These are phyloP conservation scores for Clavispora asparagi DNA, from an alignment of 805 yeast genomes.

Conservation along the genomic window DNA sequence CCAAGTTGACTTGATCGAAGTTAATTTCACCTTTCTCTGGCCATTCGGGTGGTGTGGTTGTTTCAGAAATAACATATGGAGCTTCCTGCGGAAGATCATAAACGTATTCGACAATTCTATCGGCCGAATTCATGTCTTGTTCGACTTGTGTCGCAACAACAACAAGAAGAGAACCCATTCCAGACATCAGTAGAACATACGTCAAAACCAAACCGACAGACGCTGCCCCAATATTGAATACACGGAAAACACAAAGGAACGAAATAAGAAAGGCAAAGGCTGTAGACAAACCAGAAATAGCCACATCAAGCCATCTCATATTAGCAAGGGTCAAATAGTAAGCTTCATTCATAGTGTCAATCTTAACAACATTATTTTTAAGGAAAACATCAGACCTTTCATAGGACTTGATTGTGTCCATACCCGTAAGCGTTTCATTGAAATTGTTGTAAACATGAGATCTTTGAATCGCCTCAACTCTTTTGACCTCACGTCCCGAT, in stretches of 20 bases:
- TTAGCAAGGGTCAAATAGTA: slow-evolving; percentile 4
- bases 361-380: background rate
- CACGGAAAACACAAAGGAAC: slow-evolving; percentile 15
- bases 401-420: slow-evolving; percentile 6
- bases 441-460: slow-evolving; percentile 7
- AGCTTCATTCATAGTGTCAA: slow-evolving; percentile 9
- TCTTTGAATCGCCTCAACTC: slow-evolving; percentile 7
- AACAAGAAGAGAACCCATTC: slow-evolving; percentile 3
- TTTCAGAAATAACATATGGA: slow-evolving; percentile 16
- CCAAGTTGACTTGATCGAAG: slow-evolving; percentile 24
- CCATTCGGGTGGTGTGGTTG: slow-evolving; percentile 21
- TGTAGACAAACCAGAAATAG: background rate
- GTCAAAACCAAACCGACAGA: slow-evolving; percentile 8
- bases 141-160: slow-evolving; percentile 4
- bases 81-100: slow-evolving; percentile 21
- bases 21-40: slow-evolving; percentile 6
- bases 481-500: slow-evolving; percentile 8
- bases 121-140: slow-evolving; percentile 8
- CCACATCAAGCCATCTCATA: slow-evolving; percentile 5
- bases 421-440: slow-evolving; percentile 7
- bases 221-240: slow-evolving; percentile 12
- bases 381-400: background rate
- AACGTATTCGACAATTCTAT: slow-evolving; percentile 11
- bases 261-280: slow-evolving; percentile 5
- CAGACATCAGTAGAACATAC: slow-evolving; percentile 4